Base-by-base conservation (phyloP, 2,329 filamentous ascomycete species). In the Whalleya microplaca region DNA sequence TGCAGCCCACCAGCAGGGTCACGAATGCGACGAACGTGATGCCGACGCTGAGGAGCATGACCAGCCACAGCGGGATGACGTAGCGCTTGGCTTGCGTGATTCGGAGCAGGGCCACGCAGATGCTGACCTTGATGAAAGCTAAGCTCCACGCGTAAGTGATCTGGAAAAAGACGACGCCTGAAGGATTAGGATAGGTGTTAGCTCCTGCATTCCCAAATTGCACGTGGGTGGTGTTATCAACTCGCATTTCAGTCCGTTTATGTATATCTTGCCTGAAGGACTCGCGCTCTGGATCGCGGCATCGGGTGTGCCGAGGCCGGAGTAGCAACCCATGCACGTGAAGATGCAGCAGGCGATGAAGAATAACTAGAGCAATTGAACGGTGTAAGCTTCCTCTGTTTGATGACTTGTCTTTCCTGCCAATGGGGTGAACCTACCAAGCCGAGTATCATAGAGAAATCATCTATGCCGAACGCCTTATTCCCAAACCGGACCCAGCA, bases 61-160 rank as follows among this genome's bases (percentile, higher is more conserved):
- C 40, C 12, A 42, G 5, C 63, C 63, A 64, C 12, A 65, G 16
- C 12, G 62, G 59, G 16, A 63, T 53, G 2, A 55, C 51, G 37
- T 58, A 64, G 41, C 48, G 53, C 50, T 57, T 62, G 10, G 49
- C 23, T n/a, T 21, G 42, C 14, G 61, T 54, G 45, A 65, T 56
- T 10, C 63, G 57, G 16, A 65, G 27, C 10, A 65, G 59, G 29
- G 61, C 57, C 32, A 55, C 48, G 48, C 63, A 63, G 27, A 65
- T 56, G 41, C 59, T 63, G 19, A 46, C 18, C 46, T 64, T 65
- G 59, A 65, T 57, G 21, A 59, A 61, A 1, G 57, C 57, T 7
- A 63, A 37, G 29, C 50, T 58, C 32, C 47, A 43, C 14, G 57
- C 29, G 41, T 64, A 65, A 12, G 40, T 27, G 20, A 51, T 10